A percentile compares a stretch with the other conserved stretches of the same genome.
phyloP scores from a whole-genome alignment of 208 protist genomes.

The Leishmania tropica region DNA sequence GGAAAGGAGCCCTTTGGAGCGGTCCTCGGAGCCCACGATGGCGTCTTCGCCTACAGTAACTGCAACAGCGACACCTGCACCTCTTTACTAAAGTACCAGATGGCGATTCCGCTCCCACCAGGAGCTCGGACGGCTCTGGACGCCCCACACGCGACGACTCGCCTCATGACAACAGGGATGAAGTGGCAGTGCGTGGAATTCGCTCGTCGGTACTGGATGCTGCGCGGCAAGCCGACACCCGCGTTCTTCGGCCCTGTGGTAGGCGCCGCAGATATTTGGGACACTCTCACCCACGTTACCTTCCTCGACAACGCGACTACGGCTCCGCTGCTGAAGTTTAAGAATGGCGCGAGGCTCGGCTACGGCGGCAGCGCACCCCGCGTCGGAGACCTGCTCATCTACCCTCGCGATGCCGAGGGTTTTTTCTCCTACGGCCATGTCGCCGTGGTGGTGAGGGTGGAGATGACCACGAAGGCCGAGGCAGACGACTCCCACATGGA shows the following conservation, averaged over 20 bases:
- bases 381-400: constrained; percentile 71
- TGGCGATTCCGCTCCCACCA: constrained; percentile 16
- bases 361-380: constrained; percentile 41
- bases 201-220: constrained; percentile 87
- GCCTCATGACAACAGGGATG: constrained; percentile 50
- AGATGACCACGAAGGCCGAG: neutral
- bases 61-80: constrained; percentile 53
- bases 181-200: constrained; percentile 91
- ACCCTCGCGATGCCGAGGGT: constrained; percentile 39
- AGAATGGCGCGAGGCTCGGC: constrained; percentile 26
- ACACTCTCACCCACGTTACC: constrained; percentile 18
- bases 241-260: constrained; percentile 63
- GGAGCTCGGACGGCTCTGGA: constrained; percentile 1
- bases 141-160: constrained; percentile 7
- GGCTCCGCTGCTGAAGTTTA: constrained; percentile 52
- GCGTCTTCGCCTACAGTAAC: constrained; percentile 71
- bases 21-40: constrained; percentile 53
- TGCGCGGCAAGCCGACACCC: constrained; percentile 49
- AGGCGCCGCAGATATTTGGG: constrained; percentile 82
- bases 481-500: neutral
- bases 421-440: constrained; percentile 78
- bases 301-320: constrained; percentile 41
- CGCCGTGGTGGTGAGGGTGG: constrained; percentile 67
- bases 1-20: constrained; percentile 51
- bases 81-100: constrained; percentile 26